Base-by-base conservation (phyloP, 345 rosid species). In the Erodium maritimum region DNA sequence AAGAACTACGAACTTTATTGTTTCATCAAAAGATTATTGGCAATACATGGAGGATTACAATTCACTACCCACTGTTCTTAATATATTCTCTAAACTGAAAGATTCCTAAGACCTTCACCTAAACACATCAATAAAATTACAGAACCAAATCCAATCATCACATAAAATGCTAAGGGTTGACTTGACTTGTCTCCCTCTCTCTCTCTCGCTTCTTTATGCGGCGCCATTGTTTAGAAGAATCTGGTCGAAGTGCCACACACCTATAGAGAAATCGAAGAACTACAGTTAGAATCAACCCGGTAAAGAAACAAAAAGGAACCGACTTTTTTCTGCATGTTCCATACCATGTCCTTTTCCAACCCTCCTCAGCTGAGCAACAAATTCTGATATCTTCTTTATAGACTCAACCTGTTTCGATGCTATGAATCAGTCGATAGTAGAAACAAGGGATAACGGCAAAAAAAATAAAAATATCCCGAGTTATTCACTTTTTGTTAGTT, bases 311-410 rank as follows among this genome's bases (percentile, higher is more conserved):
- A 3, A 5, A 17, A 21, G 19, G 33, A 50, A 23, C 37, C 13
- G 50, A 59, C 20, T 11, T 13, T 4, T 29, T 29, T 29, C 7
- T 29, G 12, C 18, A 8, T 23, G 55, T 11, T 46, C 48, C 72
- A 11, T 85, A 85, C 93, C 93, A 21, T 86, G 93, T 73, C 93
- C 93, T 74, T 84, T 87, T 51, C 88, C 91, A 45, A 87, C 79
- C 77, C 72, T 71, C 67, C 88, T 71, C 63, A 87, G 73, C 62
- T 82, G 88, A 56, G 86, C 33, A 50, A 84, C 91, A 63, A 70
- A 84, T 60, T 84, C 86, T 22, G 88, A 61, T 24, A 84, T 73
- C 60, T 73, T 80, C 77, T 84, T 80, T 46, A 82, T 84, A 61
- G 84, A 63, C 61, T 87, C 95, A 60, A 82, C 90, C 94, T 86